Base-by-base conservation (phyloP, 2,329 filamentous ascomycete genomes). In the Diaporthe helianthi region DNA sequence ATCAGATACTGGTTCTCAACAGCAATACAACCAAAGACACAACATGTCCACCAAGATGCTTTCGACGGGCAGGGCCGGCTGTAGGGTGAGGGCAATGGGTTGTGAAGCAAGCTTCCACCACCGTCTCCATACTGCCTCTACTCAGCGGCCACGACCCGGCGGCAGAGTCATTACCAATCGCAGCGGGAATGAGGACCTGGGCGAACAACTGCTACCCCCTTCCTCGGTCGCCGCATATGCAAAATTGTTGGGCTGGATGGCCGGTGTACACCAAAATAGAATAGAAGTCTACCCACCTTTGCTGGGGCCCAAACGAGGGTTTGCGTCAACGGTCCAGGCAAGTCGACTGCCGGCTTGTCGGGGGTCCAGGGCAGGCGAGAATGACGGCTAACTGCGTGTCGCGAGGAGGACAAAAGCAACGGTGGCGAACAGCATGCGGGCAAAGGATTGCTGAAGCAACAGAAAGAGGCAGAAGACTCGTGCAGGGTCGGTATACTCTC, bases 131-230 rank as follows among this genome's bases (percentile, higher is more conserved):
- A 54, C 60, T 67, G 46, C 52, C 61, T 66, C 26, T 63, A 44
- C 36, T 46, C 53, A 49, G 61, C 53, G 49, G 31, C 33, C 44
- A 44, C 58, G 31, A 53, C 66, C 67, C 36, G n/a, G 54, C 67
- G 61, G 69, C 54, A 33, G 67, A 69, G 69, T 66, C 69, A 63
- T 58, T n/a, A 26, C 52, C 29, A 53, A 33, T 38, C 53, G 52
- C 31, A 46, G 12, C n/a, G 31, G 5, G 24, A 22, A 44, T 17
- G 15, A 36, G n/a, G 29, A 47, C 38, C 41, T 29, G 24, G 38
- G 29, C n/a, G 26, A 54, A 38, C 15, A 22, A 33, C 52, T 58
- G 31, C 19, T n/a, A 38, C 17, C 41, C n/a, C 33, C 13, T 26
- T 9, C 24, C 36, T 12, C 38, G n/a, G 29, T 47, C 41, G 44